Conservation (phyloP, 768 basidiomycete species). For the Cystobasidium ongulense region DNA sequence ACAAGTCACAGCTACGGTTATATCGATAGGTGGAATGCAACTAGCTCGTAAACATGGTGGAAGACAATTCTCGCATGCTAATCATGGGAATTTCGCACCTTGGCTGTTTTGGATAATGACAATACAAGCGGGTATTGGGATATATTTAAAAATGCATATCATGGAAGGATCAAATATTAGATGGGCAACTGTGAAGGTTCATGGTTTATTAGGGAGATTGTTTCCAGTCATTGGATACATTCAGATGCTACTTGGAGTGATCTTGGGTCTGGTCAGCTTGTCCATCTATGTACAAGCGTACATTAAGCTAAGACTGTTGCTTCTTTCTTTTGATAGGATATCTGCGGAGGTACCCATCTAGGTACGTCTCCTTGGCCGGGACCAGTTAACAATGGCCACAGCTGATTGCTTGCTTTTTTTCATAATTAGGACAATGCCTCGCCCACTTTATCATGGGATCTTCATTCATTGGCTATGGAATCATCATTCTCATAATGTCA, state of each 20-base stretch:
- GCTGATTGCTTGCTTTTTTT: background rate
- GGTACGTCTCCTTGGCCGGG: background rate
- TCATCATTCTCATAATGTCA: conserved; percentile 10
- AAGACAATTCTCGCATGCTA: background rate
- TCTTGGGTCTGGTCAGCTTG: conserved; percentile 5
- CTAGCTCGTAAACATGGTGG: conserved; percentile 3
- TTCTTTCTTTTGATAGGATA: background rate
- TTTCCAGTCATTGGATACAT: conserved; percentile 14
- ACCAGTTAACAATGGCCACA: background rate
- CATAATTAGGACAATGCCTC: background rate
- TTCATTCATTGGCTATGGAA: conserved; percentile 10
- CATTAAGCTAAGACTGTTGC: background rate
- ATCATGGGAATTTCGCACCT: background rate
- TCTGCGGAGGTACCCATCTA: conserved; percentile 1
- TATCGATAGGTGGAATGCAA: conserved; percentile 3
- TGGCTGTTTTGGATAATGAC: conserved; percentile 13
- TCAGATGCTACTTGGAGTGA: conserved; percentile 9
- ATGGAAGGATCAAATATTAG: background rate
- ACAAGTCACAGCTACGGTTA: conserved; percentile 9
- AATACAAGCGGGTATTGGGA: conserved; percentile 2
- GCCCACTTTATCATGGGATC: conserved; percentile 2
- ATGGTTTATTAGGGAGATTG: background rate
- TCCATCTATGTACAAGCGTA: background rate
- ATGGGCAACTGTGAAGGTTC: background rate
- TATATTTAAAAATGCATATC: background rate